These are phyloP conservation scores for Botrytis elliptica DNA, from an alignment of 2,329 filamentous ascomycete genomes.

Conservation along the genomic window DNA sequence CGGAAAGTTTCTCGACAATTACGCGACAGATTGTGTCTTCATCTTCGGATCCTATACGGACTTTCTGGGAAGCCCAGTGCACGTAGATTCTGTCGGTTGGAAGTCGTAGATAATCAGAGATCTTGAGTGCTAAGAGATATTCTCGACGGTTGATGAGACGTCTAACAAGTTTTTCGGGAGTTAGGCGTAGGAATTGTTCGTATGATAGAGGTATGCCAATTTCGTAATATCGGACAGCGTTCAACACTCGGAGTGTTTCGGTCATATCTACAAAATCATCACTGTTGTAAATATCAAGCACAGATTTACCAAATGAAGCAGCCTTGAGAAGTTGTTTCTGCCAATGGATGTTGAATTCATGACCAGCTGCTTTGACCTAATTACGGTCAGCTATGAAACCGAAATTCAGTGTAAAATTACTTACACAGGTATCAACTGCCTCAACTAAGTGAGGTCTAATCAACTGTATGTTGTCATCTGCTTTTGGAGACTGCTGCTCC, in stretches of 20 bases:
- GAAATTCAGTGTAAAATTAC: conserved; percentile 5
- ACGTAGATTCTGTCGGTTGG: conserved; percentile 90
- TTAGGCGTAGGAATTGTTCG: conserved; percentile 89
- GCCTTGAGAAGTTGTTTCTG: conserved; percentile 96
- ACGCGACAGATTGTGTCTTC: conserved; percentile 84
- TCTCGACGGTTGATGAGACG: conserved; percentile 86
- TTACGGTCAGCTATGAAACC: conserved; percentile 24
- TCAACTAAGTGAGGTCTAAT: conserved; percentile 86
- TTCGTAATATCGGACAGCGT: conserved; percentile 88
- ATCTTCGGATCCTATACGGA: conserved; percentile 77
- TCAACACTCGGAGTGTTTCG: conserved; percentile 87
- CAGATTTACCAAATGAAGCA: conserved; percentile 95
- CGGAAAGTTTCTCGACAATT: conserved; percentile 82
- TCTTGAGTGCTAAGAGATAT: conserved; percentile 83
- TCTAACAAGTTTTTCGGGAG: conserved; percentile 82
- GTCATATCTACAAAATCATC: conserved; percentile 99
- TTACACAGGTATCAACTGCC: conserved; percentile 82
- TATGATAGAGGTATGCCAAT: conserved; percentile 88
- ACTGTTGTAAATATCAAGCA: conserved; percentile 94
- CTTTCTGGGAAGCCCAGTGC: conserved; percentile 95
- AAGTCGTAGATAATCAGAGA: conserved; percentile 83
- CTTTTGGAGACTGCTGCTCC: conserved; percentile 91
- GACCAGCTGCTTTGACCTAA: conserved; percentile 76
- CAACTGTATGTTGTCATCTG: conserved; percentile 94
- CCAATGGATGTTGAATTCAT: conserved; percentile 88